A percentile compares a stretch with the other conserved stretches of the same genome.
Conservation (phyloP, 306 rosid species). For the Fragaria nilgerrensis region DNA sequence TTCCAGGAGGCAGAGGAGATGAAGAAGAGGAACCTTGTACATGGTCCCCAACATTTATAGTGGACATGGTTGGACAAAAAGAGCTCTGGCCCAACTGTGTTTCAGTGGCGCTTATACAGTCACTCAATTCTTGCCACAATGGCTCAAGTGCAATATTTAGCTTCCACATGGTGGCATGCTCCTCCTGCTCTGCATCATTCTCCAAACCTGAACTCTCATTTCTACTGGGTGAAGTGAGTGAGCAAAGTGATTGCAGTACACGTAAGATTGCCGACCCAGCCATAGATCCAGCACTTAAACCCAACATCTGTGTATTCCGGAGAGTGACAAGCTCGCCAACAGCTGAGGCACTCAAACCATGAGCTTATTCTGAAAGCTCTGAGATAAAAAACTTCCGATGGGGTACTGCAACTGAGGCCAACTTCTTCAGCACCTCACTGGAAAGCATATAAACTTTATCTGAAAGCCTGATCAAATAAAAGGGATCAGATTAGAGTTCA, state of each 20-base stretch:
- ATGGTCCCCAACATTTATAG: conserved; percentile 63
- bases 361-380: conserved; percentile 74
- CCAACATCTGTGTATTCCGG: conserved; percentile 86
- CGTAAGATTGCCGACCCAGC: conserved; percentile 97
- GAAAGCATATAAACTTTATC: conserved; percentile 88
- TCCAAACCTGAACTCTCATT: conserved; percentile 46
- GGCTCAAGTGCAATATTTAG: conserved; percentile 85
- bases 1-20: conserved; percentile 96
- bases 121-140: conserved; percentile 93
- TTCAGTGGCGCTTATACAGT: conserved; percentile 92
- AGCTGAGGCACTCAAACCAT: conserved; percentile 85
- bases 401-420: conserved; percentile 69
- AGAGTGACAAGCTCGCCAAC: conserved; percentile 84
- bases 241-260: conserved; percentile 84
- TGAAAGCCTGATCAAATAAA: conserved; percentile 65
- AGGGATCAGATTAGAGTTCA: conserved; percentile 34
- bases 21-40: conserved; percentile 79
- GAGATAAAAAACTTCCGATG: conserved; percentile 73
- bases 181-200: conserved; percentile 62
- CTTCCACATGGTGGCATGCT: conserved; percentile 78
- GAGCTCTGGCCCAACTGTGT: conserved; percentile 77
- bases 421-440: conserved; percentile 84
- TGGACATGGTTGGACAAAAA: conserved; percentile 46
- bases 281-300: conserved; percentile 95
- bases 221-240: conserved; percentile 51